Base-by-base conservation (phyloP, 208 protist genomes). In the Angomonas deanei region DNA sequence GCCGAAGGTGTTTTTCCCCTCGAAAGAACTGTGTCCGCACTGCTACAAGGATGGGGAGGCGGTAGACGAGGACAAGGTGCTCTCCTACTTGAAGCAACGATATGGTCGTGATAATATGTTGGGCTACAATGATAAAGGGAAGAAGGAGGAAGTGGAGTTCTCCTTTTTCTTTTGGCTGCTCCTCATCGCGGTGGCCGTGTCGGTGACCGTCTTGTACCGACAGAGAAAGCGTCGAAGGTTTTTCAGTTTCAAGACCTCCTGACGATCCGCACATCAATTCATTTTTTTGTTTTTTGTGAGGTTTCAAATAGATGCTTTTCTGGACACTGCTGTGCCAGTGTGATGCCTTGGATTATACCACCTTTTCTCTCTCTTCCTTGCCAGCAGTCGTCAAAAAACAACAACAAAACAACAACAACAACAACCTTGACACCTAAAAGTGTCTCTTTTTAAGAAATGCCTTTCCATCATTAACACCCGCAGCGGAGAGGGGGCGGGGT, bases 401-500 rank as follows among this genome's bases (percentile, higher is more conserved):
- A n/a, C n/a, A n/a, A n/a, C n/a, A n/a, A n/a, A n/a, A n/a, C n/a
- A n/a, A n/a, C n/a, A n/a, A n/a, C n/a, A n/a, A n/a, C n/a, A n/a
- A n/a, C n/a, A n/a, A n/a, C n/a, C n/a, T n/a, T n/a, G n/a, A n/a
- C n/a, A n/a, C 42, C 17, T 56, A 4, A 33, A 56, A 36, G 28
- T 56, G 50, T 34, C 50, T 19, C 50, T 36, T 24, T 56, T 85
- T 39, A 80, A 76, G 63, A 56, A 58, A 17, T 92, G 86, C 55
- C 55, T 83, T 10, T 50, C 75, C 11, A 54, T 92, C 47, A 78
- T 88, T 31, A 92, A 92, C 74, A 85, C 78, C 42, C 82, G 78
- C 28, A 92, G 86, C 48, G 82, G 86, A n/a, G 67, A 65, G 21
- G 60, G 78, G n/a, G 72, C 83, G 52, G 68, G 52, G 19, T 55